A percentile compares a stretch with the other conserved stretches of the same genome.
These are phyloP conservation scores for Sisymbrium altissimum DNA, from an alignment of 345 rosid species.

Conservation along the genomic window DNA sequence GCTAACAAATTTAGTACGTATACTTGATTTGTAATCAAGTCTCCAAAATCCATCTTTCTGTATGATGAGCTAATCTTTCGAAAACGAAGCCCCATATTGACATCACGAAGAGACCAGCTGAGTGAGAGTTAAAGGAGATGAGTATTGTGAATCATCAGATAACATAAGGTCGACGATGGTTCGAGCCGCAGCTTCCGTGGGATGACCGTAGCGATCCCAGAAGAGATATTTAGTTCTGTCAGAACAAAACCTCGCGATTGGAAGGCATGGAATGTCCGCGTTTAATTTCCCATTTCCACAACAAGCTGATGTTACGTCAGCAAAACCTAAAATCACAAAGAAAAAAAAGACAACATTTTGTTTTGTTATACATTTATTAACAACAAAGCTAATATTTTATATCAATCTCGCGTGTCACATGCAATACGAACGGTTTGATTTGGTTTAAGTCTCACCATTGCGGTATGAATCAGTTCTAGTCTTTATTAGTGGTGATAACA, in stretches of 20 bases:
- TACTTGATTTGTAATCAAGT: neutral
- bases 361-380: too few species aligned
- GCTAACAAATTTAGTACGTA: neutral
- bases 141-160: constrained; percentile 39
- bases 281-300: constrained; percentile 69
- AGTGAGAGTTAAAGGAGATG: constrained; percentile 48
- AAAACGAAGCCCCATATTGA: neutral
- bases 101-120: constrained; percentile 39
- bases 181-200: constrained; percentile 55
- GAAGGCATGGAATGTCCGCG: constrained; percentile 53
- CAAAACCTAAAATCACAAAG: constrained; percentile 47
- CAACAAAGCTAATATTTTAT: neutral
- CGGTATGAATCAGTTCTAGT: neutral
- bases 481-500: neutral
- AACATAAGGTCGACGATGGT: constrained; percentile 48
- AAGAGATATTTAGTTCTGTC: constrained; percentile 66
- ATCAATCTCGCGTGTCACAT: neutral
- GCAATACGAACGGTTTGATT: neutral
- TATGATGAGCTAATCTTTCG: neutral
- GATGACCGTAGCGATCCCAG: constrained; percentile 72
- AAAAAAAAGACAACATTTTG: neutral
- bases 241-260: constrained; percentile 48
- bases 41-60: neutral
- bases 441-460: neutral
- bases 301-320: constrained; percentile 62